Evolutionary conservation across 306 rosid species (phyloP).

Genomic region (Gleditsia sinensis): DNA sequence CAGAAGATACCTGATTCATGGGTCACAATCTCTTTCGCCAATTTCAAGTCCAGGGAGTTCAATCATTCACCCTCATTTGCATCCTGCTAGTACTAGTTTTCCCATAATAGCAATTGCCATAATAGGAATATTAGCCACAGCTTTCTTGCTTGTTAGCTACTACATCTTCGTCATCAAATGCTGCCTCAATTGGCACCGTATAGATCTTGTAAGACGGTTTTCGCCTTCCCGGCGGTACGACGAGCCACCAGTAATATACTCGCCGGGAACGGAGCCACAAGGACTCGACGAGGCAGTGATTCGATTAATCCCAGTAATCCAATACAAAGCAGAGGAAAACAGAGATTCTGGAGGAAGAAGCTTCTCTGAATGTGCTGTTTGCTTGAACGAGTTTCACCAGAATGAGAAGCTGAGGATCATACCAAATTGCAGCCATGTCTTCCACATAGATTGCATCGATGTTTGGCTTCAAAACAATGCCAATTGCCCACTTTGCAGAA

Average conservation of each 20-base stretch:
- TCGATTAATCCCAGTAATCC: conserved; percentile 75
- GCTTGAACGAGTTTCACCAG: conserved; percentile 78
- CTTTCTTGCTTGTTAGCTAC: conserved; percentile 82
- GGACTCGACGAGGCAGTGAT: conserved; percentile 85
- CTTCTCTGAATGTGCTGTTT: conserved; percentile 81
- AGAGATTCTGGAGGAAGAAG: conserved; percentile 29
- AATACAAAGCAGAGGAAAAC: conserved; percentile 51
- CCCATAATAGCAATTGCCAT: conserved; percentile 91
- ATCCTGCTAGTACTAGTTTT: conserved; percentile 59
- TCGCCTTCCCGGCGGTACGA: conserved; percentile 58
- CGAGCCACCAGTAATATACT: conserved; percentile 37
- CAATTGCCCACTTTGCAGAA: conserved; percentile 96
- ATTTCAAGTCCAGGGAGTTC: conserved; percentile 47
- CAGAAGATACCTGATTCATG: conserved; percentile 52
- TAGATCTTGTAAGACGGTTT: conserved; percentile 75
- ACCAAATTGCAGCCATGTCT: conserved; percentile 80
- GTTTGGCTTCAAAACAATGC: conserved; percentile 90
- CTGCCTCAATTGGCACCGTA: conserved; percentile 95
- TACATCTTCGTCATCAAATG: conserved; percentile 96
- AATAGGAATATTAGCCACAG: conserved; percentile 89
- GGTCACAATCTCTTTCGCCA: conserved; percentile 54
- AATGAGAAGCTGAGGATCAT: conserved; percentile 79
- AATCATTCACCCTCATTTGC: conserved; percentile 45
- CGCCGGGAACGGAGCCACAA: conserved; percentile 46
- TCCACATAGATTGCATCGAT: conserved; percentile 94